phyloP scores from a whole-genome alignment of 1,284 basidiomycete species.

The Coriolopsis trogii region DNA sequence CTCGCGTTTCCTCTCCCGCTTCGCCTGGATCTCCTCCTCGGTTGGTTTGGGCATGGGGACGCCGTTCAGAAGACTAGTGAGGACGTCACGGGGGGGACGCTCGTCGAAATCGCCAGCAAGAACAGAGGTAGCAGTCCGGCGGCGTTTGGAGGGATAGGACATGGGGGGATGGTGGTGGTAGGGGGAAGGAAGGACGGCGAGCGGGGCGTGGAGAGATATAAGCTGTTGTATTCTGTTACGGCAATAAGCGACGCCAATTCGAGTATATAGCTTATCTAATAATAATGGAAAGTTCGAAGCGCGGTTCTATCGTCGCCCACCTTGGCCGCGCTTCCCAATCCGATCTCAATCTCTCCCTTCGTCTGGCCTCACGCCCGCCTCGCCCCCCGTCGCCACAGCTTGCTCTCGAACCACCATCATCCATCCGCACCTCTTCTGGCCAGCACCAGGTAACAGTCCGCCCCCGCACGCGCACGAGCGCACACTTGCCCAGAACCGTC shows the following conservation, averaged over 20 bases:
- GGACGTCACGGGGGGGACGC: constrained; percentile 66
- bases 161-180: constrained; percentile 23
- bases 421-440: neutral
- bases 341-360: constrained; percentile 26
- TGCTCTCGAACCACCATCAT: neutral
- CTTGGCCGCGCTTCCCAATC: constrained; percentile 21
- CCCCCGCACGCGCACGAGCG: neutral
- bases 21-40: constrained; percentile 58
- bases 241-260: constrained; percentile 31
- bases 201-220: constrained; percentile 31
- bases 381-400: neutral
- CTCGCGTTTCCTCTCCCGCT: constrained; percentile 57
- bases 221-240: constrained; percentile 34
- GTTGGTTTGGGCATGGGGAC: constrained; percentile 63
- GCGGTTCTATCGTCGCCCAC: constrained; percentile 23
- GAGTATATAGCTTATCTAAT: constrained; percentile 31
- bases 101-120: constrained; percentile 74
- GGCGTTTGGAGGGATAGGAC: constrained; percentile 34
- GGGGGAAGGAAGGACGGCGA: constrained; percentile 26
- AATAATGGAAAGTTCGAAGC: constrained; percentile 26
- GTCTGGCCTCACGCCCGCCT: constrained; percentile 4
- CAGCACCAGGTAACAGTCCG: no score
- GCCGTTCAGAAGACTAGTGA: constrained; percentile 77
- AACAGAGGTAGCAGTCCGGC: constrained; percentile 73
- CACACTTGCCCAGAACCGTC: constrained; percentile 17